phyloP scores from a whole-genome alignment of 1,284 basidiomycete genomes.

The Cutaneotrichosporon sp. region DNA sequence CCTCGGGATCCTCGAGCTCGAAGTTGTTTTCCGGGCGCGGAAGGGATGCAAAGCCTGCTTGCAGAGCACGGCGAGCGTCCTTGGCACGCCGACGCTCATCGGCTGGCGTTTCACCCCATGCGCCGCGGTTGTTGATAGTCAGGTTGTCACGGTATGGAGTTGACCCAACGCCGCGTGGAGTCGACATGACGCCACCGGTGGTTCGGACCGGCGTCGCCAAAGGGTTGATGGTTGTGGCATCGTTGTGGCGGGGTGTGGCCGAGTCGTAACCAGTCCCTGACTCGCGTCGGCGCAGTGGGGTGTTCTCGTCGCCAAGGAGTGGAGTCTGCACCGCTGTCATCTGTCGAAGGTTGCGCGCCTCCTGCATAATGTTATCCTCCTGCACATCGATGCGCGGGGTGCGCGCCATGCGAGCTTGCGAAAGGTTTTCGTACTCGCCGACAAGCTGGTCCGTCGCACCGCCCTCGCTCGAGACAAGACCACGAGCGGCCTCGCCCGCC shows the following conservation, averaged over 20 bases:
- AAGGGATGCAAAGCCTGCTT: slow-evolving; percentile 74
- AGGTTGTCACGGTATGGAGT: slow-evolving; percentile 85
- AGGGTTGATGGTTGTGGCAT: slow-evolving; percentile 90
- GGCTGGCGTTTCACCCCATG: slow-evolving; percentile 64
- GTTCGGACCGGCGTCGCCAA: slow-evolving; percentile 71
- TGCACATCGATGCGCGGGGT: slow-evolving; percentile 74
- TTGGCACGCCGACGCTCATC: slow-evolving; percentile 62
- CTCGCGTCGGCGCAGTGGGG: slow-evolving; percentile 67
- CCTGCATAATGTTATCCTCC: slow-evolving; percentile 90
- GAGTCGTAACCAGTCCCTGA: slow-evolving; percentile 77
- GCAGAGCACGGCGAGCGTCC: slow-evolving; percentile 66
- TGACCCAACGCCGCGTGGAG: slow-evolving; percentile 57
- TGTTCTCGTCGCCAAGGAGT: slow-evolving; percentile 93
- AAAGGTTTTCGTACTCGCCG: slow-evolving; percentile 86
- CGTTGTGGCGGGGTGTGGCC: slow-evolving; percentile 81
- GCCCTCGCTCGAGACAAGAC: slow-evolving; percentile 61
- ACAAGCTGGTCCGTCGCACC: slow-evolving; percentile 73
- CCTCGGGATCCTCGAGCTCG: slow-evolving; percentile 84
- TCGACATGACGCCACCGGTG: slow-evolving; percentile 54
- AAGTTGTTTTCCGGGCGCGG: slow-evolving; percentile 98
- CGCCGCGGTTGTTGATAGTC: slow-evolving; percentile 68
- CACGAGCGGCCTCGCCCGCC: slow-evolving; percentile 80
- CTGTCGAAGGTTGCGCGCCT: slow-evolving; percentile 90
- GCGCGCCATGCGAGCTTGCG: slow-evolving; percentile 79
- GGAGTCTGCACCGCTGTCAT: slow-evolving; percentile 91